Percentiles rank a stretch among this genome's conserved stretches.
Evolutionary conservation across 371 early-diverging fungal genomes (phyloP).

Genomic region (Circinella umbellata): DNA sequence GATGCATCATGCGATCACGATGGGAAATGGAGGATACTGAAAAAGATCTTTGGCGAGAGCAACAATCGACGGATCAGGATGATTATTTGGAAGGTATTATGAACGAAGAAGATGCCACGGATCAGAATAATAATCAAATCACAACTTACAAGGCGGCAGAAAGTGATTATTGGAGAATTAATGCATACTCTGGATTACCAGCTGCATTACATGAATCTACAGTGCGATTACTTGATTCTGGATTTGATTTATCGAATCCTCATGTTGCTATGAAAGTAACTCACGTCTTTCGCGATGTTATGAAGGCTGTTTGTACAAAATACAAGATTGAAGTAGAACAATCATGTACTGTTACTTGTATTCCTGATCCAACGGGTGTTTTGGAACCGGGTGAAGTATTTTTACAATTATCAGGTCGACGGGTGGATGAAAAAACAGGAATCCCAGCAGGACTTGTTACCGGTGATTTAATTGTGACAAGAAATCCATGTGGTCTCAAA

Average conservation of each 20-base stretch:
- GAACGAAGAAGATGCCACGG: constrained; percentile 2
- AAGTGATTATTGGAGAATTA: constrained; percentile 19
- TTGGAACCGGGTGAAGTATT: constrained; percentile 44
- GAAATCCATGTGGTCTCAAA: constrained; percentile 51
- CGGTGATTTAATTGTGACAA: constrained; percentile 48
- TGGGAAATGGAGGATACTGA: constrained; percentile 38
- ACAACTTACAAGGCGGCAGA: background rate
- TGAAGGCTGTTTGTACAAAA: constrained; percentile 39
- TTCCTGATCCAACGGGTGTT: constrained; percentile 51
- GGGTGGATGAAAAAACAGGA: constrained; percentile 45
- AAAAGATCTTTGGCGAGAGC: constrained; percentile 35
- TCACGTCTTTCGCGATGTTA: constrained; percentile 34
- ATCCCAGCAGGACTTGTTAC: constrained; percentile 38
- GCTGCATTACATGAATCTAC: constrained; percentile 34
- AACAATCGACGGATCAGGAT: constrained; percentile 18
- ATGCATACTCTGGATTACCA: constrained; percentile 45
- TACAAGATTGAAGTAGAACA: constrained; percentile 47
- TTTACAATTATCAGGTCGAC: constrained; percentile 41
- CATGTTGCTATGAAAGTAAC: constrained; percentile 46
- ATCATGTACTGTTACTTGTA: constrained; percentile 51
- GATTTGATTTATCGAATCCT: constrained; percentile 49
- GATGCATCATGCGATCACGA: constrained; percentile 35
- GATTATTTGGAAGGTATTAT: constrained; percentile 23
- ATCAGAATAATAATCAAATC: background rate
- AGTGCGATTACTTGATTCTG: constrained; percentile 47